A percentile compares a stretch with the other conserved stretches of the same genome.
Evolutionary conservation across 2,329 filamentous ascomycete species (phyloP).

Genomic region (Fusarium sulawesiense): DNA sequence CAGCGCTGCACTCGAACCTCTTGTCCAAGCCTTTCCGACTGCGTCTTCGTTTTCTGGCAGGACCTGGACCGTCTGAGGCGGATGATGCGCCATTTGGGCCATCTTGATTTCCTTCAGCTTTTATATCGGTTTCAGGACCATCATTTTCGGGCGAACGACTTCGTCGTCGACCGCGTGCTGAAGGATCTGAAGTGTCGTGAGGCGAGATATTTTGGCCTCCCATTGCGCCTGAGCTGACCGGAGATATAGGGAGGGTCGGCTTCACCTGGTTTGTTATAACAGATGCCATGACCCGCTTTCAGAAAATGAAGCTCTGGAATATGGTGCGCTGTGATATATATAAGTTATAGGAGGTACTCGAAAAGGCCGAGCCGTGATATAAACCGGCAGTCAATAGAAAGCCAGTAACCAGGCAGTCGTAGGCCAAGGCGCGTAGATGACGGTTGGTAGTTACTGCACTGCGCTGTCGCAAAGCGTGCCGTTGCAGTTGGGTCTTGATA

Average conservation of each 20-base stretch:
- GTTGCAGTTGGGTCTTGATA: constrained; percentile 26
- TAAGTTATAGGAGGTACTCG: background rate
- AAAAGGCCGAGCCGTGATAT: background rate
- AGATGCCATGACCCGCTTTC: constrained; percentile 45
- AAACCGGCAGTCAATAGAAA: constrained; percentile 3
- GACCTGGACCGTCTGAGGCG: constrained; percentile 64
- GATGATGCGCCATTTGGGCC: constrained; percentile 59
- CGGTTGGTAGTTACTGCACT: constrained; percentile 24
- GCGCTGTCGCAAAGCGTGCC: constrained; percentile 23
- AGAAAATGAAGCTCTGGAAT: constrained; percentile 3
- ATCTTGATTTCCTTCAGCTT: constrained; percentile 49
- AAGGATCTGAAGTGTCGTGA: constrained; percentile 49
- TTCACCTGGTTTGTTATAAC: constrained; percentile 47
- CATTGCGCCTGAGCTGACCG: constrained; percentile 56
- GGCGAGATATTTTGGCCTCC: constrained; percentile 54
- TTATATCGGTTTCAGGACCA: constrained; percentile 55
- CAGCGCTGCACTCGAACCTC: constrained; percentile 84
- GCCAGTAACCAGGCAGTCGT: constrained; percentile 25
- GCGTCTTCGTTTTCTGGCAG: constrained; percentile 74
- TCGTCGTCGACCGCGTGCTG: constrained; percentile 55
- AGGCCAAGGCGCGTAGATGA: constrained; percentile 25
- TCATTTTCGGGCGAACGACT: constrained; percentile 58
- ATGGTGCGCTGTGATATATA: background rate
- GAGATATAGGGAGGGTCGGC: constrained; percentile 53
- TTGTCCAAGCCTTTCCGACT: constrained; percentile 85